These are phyloP conservation scores for Acacia melanoxylon DNA, from an alignment of 306 rosid species.

Conservation along the genomic window DNA sequence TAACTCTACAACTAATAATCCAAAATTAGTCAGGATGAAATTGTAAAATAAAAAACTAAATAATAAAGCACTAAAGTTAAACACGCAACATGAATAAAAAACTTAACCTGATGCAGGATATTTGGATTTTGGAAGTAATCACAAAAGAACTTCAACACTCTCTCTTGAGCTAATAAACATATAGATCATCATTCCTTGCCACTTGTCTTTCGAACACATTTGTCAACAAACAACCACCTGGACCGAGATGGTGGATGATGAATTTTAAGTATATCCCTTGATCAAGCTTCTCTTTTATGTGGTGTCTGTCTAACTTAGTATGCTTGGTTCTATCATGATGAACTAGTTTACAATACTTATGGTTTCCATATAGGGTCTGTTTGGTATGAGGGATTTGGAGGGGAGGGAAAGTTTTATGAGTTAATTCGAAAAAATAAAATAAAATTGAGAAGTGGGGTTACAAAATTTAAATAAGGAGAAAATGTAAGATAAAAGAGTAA, in stretches of 20 bases:
- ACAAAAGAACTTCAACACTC: neutral
- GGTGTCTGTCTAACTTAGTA: too few relatives aligned
- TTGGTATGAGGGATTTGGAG: too few relatives aligned
- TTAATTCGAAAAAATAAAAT: too few relatives aligned
- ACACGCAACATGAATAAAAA: neutral
- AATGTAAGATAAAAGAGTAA: too few relatives aligned
- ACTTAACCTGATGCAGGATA: neutral
- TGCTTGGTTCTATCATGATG: too few relatives aligned
- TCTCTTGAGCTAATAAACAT: too few relatives aligned
- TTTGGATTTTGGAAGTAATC: neutral
- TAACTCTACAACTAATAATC: neutral
- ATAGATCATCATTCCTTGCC: neutral
- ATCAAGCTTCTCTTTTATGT: neutral
- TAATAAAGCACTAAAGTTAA: neutral
- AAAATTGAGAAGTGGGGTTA: too few relatives aligned
- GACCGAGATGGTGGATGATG: neutral
- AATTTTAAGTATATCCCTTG: neutral
- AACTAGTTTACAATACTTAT: neutral
- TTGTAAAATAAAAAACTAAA: neutral
- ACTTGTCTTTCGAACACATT: neutral
- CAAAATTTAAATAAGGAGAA: too few relatives aligned
- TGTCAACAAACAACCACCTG: neutral
- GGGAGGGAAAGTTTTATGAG: too few relatives aligned
- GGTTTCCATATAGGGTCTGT: neutral
- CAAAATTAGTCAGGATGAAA: neutral